Evolutionary conservation across 257 asterid species (phyloP), one percentile per base, ranked within the genome.

Genomic region (Scutellaria barbata): DNA sequence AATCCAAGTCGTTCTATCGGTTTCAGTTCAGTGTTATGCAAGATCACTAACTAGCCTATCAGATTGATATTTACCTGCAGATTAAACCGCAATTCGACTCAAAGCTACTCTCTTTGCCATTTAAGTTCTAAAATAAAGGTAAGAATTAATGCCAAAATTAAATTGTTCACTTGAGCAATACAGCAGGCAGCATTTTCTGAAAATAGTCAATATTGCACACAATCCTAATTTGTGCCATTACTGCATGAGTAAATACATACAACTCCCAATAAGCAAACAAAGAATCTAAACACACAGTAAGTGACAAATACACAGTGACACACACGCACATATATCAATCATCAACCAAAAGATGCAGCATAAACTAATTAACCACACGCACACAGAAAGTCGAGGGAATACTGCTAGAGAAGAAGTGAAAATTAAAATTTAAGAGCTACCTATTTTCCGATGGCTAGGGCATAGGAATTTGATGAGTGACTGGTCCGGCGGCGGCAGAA

Each of bases 261-360:
- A 30, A 30, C 35, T 30, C 35, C 35, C 4, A 30, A 30, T 30
- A 2, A 30, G 35, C 35, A 30, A 22, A 30, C 14, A 17, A 3
- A 20, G 55, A 12, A 41, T 40, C 25, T 13, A 30, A 68, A 55
- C 8, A 63, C 30, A 12, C 74, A 14, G 35, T 8, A 55, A 68
- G 63, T 41, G 37, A 5, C 22, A 56, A 25, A n/a, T 30, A 40
- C 8, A 5, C 30, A n/a, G n/a, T n/a, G n/a, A 46, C 22, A 30
- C 10, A 12, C 42, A 54, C 51, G 39, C 41, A 68, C 52, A 7
- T 0, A 17, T 12, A 40, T 11, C 48, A 48, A 9, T 48, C 53
- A 54, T 59, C 14, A 14, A 25, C 66, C 68, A 17, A 68, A 52
- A 45, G 37, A 45, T 37, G 62, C 51, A 59, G 45, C 10, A 33